phyloP scores from a whole-genome alignment of 2,329 filamentous ascomycete genomes.

The Rhinocladiella mackenziei region DNA sequence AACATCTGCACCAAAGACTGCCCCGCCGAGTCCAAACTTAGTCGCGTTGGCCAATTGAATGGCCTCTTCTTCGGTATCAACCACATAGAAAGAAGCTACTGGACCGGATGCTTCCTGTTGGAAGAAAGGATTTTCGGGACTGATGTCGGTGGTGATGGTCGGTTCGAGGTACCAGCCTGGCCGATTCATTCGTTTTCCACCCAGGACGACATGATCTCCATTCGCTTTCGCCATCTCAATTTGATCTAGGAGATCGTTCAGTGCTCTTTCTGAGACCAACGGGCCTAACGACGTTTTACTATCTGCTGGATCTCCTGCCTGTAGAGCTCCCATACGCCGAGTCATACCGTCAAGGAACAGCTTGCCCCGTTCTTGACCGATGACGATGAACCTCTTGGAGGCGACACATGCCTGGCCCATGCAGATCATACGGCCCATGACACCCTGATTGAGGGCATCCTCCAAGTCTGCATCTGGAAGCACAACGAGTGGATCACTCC shows the following conservation, averaged over 20 bases:
- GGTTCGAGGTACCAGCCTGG: constrained; percentile 1
- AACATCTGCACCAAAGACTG: no score
- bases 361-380: no score
- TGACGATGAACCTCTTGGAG: no score
- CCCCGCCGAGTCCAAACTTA: neutral
- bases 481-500: no score
- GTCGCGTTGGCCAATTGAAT: constrained; percentile 63
- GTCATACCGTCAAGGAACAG: no score
- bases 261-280: neutral
- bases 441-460: no score
- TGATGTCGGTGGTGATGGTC: constrained; percentile 1
- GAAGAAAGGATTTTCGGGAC: constrained; percentile 48
- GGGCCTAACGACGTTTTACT: no score
- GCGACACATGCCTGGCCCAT: no score
- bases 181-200: neutral
- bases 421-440: no score
- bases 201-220: neutral
- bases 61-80: constrained; percentile 58
- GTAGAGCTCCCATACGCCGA: no score
- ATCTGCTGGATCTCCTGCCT: no score
- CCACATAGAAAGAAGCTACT: constrained; percentile 62
- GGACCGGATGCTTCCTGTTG: constrained; percentile 73
- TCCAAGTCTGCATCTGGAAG: no score
- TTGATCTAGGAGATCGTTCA: neutral
- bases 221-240: neutral